Evolutionary conservation across 306 rosid genomes (phyloP), one percentile per base, ranked within the genome.

Genomic region (Heteromeles arbutifolia): DNA sequence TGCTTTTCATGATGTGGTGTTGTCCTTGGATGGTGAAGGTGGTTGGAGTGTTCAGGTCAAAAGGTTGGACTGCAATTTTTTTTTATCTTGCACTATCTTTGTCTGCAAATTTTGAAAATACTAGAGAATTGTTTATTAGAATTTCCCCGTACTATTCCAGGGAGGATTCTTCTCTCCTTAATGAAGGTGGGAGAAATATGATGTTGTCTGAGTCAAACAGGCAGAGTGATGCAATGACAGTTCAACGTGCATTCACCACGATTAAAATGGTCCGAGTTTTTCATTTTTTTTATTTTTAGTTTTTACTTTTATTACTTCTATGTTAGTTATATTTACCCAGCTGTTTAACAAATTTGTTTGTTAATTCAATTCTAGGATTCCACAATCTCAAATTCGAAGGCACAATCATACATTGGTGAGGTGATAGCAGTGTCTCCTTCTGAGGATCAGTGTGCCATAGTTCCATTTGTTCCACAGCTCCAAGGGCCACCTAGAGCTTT

Each of bases 11-110:
- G 98, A 96, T 72, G 90, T 96, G 69, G 98, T 96, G 50, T 76
- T 96, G 70, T 96, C 99, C 75, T 88, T 96, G 88, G 96, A 96
- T 77, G 99, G 99, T 79, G 99, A 96, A 81, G 99, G 99, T 76
- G 97, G 99, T 68, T 96, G 99, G 99, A 90, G 89, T 70, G 99
- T 96, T 85, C 87, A 87, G 79, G 72, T 82, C 77, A 88, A 78
- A 84, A 93, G 97, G 97, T 92, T 82, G 69, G 85, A 63, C 81
- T 70, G 74, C 74, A 59, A 44, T 56, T 68, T 63, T 70, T 61
- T 72, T 4, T 32, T 71, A 28, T 72, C 74, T 31, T 74, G 73
- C 58, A 50, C 21, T 18, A 3, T n/a, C 28, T 66, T 50, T 69
- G 45, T 59, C 29, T 74, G 65, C 73, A 71, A 32, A 34, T 71